These are phyloP conservation scores for Cystobasidium slooffiae DNA, from an alignment of 1,284 basidiomycete species.

Conservation along the genomic window DNA sequence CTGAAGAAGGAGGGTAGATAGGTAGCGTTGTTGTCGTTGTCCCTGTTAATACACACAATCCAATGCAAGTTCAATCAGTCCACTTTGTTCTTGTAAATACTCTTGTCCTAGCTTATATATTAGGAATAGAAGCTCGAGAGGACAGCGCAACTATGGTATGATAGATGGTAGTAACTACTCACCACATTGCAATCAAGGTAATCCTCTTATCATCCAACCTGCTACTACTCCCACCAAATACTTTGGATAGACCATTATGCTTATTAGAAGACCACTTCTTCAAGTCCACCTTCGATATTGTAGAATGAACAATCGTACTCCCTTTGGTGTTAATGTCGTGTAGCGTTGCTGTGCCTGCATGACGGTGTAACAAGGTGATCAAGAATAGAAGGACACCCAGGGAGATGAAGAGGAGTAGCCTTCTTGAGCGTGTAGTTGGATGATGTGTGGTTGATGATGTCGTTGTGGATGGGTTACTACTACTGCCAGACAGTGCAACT, in stretches of 20 bases:
- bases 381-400: neutral
- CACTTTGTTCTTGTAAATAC: neutral
- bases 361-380: neutral
- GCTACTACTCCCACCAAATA: neutral
- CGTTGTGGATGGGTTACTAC: neutral
- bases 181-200: slow-evolving; percentile 39
- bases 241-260: slow-evolving; percentile 7
- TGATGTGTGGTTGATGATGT: neutral
- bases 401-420: neutral
- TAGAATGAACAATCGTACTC: neutral
- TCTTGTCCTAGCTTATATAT: neutral
- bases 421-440: neutral
- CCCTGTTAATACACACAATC: slow-evolving; percentile 1
- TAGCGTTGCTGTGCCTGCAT: neutral
- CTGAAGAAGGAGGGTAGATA: slow-evolving; percentile 38
- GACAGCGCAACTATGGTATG: too few relatives aligned
- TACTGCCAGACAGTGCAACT: neutral
- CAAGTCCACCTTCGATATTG: neutral
- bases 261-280: slow-evolving; percentile 1
- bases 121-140: neutral
- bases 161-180: too few relatives aligned
- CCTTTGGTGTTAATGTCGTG: neutral
- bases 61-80: neutral
- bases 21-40: slow-evolving; percentile 38
- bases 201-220: slow-evolving; percentile 1